phyloP scores from a whole-genome alignment of 352 stramenopile genomes.

The Phytophthora melonis region DNA sequence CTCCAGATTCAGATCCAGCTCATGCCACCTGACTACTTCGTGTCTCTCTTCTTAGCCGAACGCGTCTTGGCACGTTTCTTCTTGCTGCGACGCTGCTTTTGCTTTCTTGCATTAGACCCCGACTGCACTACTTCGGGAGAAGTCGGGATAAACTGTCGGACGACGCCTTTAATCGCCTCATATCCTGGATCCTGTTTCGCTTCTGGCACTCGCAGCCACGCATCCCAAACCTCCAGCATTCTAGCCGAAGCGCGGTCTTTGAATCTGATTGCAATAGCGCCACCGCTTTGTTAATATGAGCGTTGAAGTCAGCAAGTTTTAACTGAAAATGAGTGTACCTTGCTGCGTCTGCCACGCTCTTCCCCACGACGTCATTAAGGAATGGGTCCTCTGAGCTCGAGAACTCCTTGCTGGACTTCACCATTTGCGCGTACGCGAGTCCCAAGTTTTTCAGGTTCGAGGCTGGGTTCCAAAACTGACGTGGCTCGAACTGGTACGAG shows the following conservation, averaged over 20 bases:
- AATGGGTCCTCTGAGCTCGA: slow-evolving; percentile 46
- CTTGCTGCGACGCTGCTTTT: slow-evolving; percentile 20
- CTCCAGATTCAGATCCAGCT: neutral
- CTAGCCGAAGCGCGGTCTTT: slow-evolving; percentile 72
- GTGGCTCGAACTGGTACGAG: slow-evolving; percentile 72
- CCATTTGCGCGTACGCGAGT: slow-evolving; percentile 94
- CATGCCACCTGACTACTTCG: neutral
- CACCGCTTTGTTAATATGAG: neutral
- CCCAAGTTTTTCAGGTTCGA: slow-evolving; percentile 94
- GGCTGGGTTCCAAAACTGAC: slow-evolving; percentile 66
- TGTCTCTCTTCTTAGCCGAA: slow-evolving; percentile 11
- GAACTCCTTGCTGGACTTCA: slow-evolving; percentile 81
- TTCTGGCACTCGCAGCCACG: slow-evolving; percentile 62
- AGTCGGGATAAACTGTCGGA: slow-evolving; percentile 55
- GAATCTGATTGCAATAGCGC: slow-evolving; percentile 41
- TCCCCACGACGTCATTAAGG: slow-evolving; percentile 57
- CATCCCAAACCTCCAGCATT: slow-evolving; percentile 78
- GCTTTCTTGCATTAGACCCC: neutral
- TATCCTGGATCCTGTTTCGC: slow-evolving; percentile 61
- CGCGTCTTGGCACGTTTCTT: slow-evolving; percentile 17
- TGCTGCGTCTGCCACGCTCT: slow-evolving; percentile 42
- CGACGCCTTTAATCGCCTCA: slow-evolving; percentile 56
- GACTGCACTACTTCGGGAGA: neutral
- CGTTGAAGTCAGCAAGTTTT: neutral
- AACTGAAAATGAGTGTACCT: slow-evolving; percentile 35